Evolutionary conservation across 345 rosid genomes (phyloP).

Genomic region (Carallia brachiata): DNA sequence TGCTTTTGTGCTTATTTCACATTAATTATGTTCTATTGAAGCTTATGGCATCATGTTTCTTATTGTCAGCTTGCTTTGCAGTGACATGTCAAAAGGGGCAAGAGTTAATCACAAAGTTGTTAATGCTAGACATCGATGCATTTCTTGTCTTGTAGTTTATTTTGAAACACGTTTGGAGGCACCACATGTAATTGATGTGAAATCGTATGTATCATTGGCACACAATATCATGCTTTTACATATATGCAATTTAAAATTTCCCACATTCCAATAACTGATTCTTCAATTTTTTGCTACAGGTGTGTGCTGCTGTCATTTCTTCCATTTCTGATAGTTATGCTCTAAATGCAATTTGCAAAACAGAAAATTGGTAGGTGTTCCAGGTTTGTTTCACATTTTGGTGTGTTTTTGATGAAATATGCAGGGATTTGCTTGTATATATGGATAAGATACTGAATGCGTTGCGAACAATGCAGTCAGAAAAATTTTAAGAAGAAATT

Average conservation of each 20-base stretch:
- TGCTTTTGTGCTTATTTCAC: slow-evolving; percentile 57
- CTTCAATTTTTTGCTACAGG: slow-evolving; percentile 35
- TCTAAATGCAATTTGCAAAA: slow-evolving; percentile 75
- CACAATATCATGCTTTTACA: background rate
- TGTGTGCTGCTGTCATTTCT: slow-evolving; percentile 70
- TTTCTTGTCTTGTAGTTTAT: no score
- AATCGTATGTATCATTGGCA: slow-evolving; percentile 46
- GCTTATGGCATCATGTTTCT: no score
- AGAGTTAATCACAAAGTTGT: no score
- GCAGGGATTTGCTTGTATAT: background rate
- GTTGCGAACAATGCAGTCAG: no score
- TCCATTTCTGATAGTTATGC: slow-evolving; percentile 67
- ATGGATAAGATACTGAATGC: no score
- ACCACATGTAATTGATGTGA: slow-evolving; percentile 83
- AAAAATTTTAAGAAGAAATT: no score
- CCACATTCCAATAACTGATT: slow-evolving; percentile 5
- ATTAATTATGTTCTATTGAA: no score
- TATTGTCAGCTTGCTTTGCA: no score
- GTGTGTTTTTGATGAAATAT: slow-evolving; percentile 11
- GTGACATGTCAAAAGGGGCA: no score
- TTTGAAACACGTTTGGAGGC: slow-evolving; percentile 59
- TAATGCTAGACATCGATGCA: no score
- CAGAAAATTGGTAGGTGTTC: slow-evolving; percentile 69
- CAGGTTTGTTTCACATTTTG: slow-evolving; percentile 51
- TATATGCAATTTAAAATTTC: slow-evolving; percentile 1